phyloP scores from a whole-genome alignment of 2,329 filamentous ascomycete species.

The Epichloe brachyelytri region DNA sequence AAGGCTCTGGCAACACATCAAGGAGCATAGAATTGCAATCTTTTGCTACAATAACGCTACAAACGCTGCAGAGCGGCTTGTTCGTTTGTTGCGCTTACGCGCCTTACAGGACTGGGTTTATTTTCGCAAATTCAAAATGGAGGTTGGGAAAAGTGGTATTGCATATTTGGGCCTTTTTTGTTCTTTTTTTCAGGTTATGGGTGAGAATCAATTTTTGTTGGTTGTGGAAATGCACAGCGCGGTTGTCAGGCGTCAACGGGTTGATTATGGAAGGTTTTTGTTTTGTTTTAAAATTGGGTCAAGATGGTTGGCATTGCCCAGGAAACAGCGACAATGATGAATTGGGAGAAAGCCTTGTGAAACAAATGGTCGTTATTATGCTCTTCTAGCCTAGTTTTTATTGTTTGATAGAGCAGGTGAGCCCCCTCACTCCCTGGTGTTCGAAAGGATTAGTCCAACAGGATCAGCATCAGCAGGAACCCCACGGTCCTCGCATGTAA shows the following conservation, averaged over 20 bases:
- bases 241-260: not conserved
- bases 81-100: not conserved
- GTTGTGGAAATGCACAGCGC: not conserved
- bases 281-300: not conserved
- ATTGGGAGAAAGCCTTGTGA: not conserved
- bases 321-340: not conserved
- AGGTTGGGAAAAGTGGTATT: not conserved
- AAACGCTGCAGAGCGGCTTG: not conserved
- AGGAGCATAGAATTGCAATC: not conserved
- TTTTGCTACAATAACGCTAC: not conserved
- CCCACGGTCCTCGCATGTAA: not conserved
- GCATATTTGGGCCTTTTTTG: not conserved
- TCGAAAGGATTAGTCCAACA: not conserved
- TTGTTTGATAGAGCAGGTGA: not conserved
- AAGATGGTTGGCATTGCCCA: not conserved
- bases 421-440: not conserved
- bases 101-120: not conserved
- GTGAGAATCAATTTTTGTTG: not conserved
- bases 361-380: not conserved
- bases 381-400: not conserved
- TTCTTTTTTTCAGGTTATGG: not conserved
- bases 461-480: not conserved
- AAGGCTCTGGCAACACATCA: not conserved
- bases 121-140: not conserved
- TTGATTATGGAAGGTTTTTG: not conserved